phyloP scores from a whole-genome alignment of 768 basidiomycete genomes.

The Lactarius akahatsu region DNA sequence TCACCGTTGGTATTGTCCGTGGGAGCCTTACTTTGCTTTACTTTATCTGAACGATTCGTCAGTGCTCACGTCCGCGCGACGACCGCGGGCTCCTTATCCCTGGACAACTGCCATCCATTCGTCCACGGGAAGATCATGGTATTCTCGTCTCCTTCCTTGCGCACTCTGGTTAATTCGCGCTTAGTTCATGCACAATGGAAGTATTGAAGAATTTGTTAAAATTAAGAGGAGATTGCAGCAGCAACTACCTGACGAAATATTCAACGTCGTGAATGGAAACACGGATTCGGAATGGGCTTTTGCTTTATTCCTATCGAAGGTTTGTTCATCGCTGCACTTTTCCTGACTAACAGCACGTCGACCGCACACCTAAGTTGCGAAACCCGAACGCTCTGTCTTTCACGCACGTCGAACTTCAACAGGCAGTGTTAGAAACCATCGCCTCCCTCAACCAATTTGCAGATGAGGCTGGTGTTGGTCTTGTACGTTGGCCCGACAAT shows the following conservation, averaged over 20 bases:
- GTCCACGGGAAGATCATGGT: slow-evolving; percentile 92
- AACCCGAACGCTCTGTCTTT: slow-evolving; percentile 77
- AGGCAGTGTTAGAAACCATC: slow-evolving; percentile 90
- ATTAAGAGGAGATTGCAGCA: slow-evolving; percentile 82
- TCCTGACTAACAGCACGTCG: neutral
- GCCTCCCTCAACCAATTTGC: slow-evolving; percentile 71
- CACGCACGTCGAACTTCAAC: slow-evolving; percentile 64
- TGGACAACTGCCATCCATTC: slow-evolving; percentile 97
- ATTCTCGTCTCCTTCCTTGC: neutral
- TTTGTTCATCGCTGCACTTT: slow-evolving; percentile 30
- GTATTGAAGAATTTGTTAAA: slow-evolving; percentile 77
- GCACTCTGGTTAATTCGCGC: slow-evolving; percentile 11
- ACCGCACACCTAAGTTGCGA: slow-evolving; percentile 54
- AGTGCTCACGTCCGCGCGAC: slow-evolving; percentile 93
- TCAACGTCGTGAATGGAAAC: slow-evolving; percentile 86
- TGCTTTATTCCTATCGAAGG: slow-evolving; percentile 85
- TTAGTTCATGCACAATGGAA: slow-evolving; percentile 97
- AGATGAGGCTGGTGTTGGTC: slow-evolving; percentile 68
- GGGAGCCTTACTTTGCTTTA: neutral
- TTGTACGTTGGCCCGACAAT: slow-evolving; percentile 46
- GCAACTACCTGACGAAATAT: slow-evolving; percentile 77
- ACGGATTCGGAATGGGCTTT: slow-evolving; percentile 99
- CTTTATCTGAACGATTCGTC: slow-evolving; percentile 9
- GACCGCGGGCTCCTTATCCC: slow-evolving; percentile 85
- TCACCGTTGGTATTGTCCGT: slow-evolving; percentile 91